Conservation (phyloP, 2,329 filamentous ascomycete genomes). For the Ophiostoma sp. region DNA sequence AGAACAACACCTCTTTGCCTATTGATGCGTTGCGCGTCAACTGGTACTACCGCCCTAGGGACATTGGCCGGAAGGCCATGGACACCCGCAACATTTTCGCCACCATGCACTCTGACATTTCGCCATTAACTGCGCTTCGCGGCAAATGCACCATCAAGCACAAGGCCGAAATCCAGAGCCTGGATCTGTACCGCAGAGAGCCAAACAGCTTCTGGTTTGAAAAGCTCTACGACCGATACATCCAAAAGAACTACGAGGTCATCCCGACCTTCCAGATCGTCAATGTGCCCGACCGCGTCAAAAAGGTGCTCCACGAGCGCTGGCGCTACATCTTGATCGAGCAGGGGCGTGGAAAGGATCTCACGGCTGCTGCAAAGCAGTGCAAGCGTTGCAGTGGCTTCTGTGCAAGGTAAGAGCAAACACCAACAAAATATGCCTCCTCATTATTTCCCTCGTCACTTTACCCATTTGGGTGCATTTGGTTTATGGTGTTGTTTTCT, state of each 20-base stretch:
- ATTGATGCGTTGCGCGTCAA: constrained; percentile 91
- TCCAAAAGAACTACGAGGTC: constrained; percentile 95
- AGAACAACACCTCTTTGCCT: constrained; percentile 70
- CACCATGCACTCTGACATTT: constrained; percentile 98
- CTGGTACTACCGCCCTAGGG: constrained; percentile 96
- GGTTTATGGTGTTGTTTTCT: neutral
- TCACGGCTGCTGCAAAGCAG: constrained; percentile 92
- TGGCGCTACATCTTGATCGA: constrained; percentile 98
- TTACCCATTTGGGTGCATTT: neutral
- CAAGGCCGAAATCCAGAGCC: constrained; percentile 76
- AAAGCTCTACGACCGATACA: constrained; percentile 96
- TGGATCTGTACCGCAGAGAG: constrained; percentile 80
- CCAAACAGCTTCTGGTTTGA: constrained; percentile 95
- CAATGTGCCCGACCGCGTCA: constrained; percentile 93
- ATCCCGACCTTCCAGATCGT: constrained; percentile 90
- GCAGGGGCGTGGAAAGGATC: constrained; percentile 87
- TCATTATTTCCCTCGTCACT: neutral
- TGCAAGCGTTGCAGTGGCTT: constrained; percentile 92
- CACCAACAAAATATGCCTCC: neutral
- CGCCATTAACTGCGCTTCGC: constrained; percentile 85
- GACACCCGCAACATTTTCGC: constrained; percentile 91
- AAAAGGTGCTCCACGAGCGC: constrained; percentile 90
- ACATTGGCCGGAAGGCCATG: constrained; percentile 87
- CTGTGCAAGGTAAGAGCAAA: constrained; percentile 74
- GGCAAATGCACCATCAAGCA: constrained; percentile 92